phyloP scores from a whole-genome alignment of 257 asterid genomes.

The Ocimum tenuiflorum region DNA sequence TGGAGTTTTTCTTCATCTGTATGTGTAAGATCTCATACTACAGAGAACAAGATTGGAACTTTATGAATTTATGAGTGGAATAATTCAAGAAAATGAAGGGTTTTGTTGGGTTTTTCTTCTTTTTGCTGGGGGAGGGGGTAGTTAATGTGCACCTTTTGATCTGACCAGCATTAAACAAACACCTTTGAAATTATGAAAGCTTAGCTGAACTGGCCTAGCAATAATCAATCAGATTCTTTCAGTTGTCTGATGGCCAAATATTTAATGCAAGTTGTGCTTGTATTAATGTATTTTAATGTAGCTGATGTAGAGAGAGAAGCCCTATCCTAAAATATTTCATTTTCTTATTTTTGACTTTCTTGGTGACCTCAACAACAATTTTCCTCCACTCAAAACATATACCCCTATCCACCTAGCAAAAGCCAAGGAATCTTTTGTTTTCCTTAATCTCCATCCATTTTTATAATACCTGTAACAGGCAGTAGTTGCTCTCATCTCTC shows the following conservation, averaged over 20 bases:
- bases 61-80: background rate
- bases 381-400: conserved; percentile 68
- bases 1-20: too few relatives aligned
- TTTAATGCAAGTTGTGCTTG: conserved; percentile 16
- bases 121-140: background rate
- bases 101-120: background rate
- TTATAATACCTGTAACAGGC: conserved; percentile 9
- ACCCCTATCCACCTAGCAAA: conserved; percentile 79
- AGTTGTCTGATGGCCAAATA: background rate
- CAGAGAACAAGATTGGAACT: background rate
- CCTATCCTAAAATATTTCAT: conserved; percentile 18
- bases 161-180: conserved; percentile 19
- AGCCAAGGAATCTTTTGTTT: conserved; percentile 37
- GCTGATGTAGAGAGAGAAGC: conserved; percentile 16
- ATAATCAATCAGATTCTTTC: conserved; percentile 13
- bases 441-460: conserved; percentile 20
- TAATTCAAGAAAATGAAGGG: conserved; percentile 2
- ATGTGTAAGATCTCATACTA: background rate
- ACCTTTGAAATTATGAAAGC: background rate
- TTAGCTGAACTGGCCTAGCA: conserved; percentile 13
- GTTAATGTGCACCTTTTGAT: background rate
- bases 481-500: conserved; percentile 22
- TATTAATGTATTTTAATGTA: too few relatives aligned
- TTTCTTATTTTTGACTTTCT: background rate
- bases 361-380: conserved; percentile 40